These are phyloP conservation scores for Kodamaea suecica DNA, from an alignment of 1,139 yeast genomes.

Conservation along the genomic window DNA sequence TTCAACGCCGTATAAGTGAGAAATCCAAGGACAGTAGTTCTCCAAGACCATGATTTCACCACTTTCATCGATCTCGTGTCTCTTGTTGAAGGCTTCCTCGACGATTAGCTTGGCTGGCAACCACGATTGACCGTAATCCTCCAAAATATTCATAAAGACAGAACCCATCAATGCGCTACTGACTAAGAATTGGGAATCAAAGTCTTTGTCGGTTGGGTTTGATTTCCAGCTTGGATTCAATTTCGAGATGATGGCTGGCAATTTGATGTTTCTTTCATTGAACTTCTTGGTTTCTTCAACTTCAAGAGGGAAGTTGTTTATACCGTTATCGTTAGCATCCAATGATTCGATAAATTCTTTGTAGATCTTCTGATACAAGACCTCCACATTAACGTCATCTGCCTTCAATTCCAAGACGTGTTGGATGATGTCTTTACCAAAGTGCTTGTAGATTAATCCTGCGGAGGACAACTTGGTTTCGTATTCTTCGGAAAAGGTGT, in stretches of 20 bases:
- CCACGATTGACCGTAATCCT: slow-evolving; percentile 82
- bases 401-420: slow-evolving; percentile 33
- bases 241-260: slow-evolving; percentile 73
- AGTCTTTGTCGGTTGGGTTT: slow-evolving; percentile 59
- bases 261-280: slow-evolving; percentile 58
- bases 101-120: slow-evolving; percentile 85
- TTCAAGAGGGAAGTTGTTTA: slow-evolving; percentile 62
- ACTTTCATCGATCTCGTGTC: slow-evolving; percentile 53
- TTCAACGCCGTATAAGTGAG: slow-evolving; percentile 78
- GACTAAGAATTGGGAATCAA: slow-evolving; percentile 60
- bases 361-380: slow-evolving; percentile 72
- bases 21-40: slow-evolving; percentile 91
- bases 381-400: slow-evolving; percentile 45
- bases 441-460: slow-evolving; percentile 90
- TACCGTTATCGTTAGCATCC: slow-evolving; percentile 96
- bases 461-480: slow-evolving; percentile 87
- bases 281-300: slow-evolving; percentile 43
- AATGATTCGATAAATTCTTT: slow-evolving; percentile 79
- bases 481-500: slow-evolving; percentile 34
- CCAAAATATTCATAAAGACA: slow-evolving; percentile 66
- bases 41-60: slow-evolving; percentile 74
- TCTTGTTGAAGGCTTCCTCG: slow-evolving; percentile 56
- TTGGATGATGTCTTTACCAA: slow-evolving; percentile 74
- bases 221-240: slow-evolving; percentile 86
- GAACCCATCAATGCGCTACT: slow-evolving; percentile 84